Conservation (phyloP, 2,329 filamentous ascomycete species). For the Paecilomyces variotii region DNA sequence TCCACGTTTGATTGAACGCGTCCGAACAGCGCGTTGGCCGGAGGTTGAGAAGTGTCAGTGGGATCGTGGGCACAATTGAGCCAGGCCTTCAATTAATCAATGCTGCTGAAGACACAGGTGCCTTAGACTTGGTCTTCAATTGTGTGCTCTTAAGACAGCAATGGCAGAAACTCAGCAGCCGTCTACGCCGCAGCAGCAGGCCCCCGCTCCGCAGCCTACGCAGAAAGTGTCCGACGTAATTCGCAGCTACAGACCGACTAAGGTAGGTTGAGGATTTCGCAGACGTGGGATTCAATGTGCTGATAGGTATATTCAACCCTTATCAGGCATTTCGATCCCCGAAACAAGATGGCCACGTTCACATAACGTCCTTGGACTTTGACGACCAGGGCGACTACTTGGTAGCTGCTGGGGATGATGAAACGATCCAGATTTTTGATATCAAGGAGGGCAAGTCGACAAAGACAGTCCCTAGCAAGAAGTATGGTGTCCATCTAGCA, state of each 20-base stretch:
- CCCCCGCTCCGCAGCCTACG: conserved; percentile 25
- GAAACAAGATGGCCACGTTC: conserved; percentile 40
- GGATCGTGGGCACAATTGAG: not conserved
- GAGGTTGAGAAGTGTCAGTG: not conserved
- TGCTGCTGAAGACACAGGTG: not conserved
- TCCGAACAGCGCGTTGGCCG: not conserved
- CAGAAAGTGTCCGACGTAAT: conserved; percentile 73
- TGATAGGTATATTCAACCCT: conserved; percentile 7
- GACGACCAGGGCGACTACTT: conserved; percentile 90
- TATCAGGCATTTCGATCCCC: conserved; percentile 23
- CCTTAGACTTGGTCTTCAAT: not conserved
- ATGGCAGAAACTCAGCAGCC: conserved; percentile 17
- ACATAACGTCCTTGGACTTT: conserved; percentile 87
- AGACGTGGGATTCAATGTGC: not conserved
- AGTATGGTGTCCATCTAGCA: conserved; percentile 90
- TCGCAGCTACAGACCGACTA: conserved; percentile 67
- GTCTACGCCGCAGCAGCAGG: conserved; percentile 14
- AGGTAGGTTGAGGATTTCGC: conserved; percentile 45
- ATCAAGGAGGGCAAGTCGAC: conserved; percentile 82
- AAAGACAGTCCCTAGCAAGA: conserved; percentile 87
- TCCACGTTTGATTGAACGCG: not conserved
- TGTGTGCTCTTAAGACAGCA: not conserved
- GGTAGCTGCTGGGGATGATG: conserved; percentile 86
- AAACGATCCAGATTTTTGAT: conserved; percentile 92
- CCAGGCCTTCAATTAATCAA: not conserved